A percentile compares a stretch with the other conserved stretches of the same genome.
These are phyloP conservation scores for Gamarada debralockiae DNA, from an alignment of 495 filamentous ascomycete genomes.

Conservation along the genomic window DNA sequence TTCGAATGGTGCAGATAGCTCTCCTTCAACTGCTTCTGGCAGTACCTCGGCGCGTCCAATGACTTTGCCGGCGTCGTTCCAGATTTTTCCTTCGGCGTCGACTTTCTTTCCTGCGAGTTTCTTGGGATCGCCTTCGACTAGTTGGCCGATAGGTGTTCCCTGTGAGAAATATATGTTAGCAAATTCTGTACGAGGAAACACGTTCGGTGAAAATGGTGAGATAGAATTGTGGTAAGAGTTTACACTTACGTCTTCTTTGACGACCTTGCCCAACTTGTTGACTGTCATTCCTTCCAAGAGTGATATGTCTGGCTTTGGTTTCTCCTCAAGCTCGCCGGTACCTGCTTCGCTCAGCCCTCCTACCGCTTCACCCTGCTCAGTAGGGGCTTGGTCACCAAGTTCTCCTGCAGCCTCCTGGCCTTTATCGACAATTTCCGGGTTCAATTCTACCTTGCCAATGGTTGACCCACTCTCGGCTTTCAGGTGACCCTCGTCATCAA, in stretches of 20 bases:
- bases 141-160: conserved; percentile 61
- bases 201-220: too few species aligned
- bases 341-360: conserved; percentile 26
- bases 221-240: too few species aligned
- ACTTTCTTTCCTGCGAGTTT: conserved; percentile 59
- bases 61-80: conserved; percentile 68
- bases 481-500: conserved; percentile 62
- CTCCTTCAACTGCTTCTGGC: conserved; percentile 45
- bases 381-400: background rate
- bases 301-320: conserved; percentile 20
- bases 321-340: conserved; percentile 15
- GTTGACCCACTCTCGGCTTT: conserved; percentile 72
- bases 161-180: too few species aligned
- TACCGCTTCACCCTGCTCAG: conserved; percentile 17
- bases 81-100: conserved; percentile 66
- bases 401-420: conserved; percentile 23
- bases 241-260: conserved; percentile 44
- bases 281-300: conserved; percentile 54
- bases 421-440: conserved; percentile 56
- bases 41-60: conserved; percentile 67
- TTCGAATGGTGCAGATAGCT: conserved; percentile 58
- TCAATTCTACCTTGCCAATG: conserved; percentile 71
- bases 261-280: conserved; percentile 65
- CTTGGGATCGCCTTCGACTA: conserved; percentile 61
- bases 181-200: too few species aligned